A percentile compares a stretch with the other conserved stretches of the same genome.
These are phyloP conservation scores for Hibiscus mutabilis DNA, from an alignment of 345 rosid genomes.

Conservation along the genomic window DNA sequence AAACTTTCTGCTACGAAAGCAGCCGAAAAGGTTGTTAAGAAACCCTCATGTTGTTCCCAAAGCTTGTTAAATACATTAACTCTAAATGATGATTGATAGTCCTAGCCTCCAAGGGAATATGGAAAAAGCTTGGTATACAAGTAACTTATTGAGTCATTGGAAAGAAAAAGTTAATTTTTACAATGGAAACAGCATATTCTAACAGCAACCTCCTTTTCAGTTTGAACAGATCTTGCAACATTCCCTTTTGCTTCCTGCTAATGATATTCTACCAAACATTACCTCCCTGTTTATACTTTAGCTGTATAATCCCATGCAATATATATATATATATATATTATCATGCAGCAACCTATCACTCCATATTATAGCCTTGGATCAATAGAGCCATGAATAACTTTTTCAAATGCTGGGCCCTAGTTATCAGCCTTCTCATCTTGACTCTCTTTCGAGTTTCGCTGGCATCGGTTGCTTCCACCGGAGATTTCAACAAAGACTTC, in stretches of 20 bases:
- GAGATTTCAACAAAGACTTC: constrained; percentile 64
- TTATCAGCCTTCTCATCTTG: constrained; percentile 20
- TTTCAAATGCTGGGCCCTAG: neutral
- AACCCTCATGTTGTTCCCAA: no score
- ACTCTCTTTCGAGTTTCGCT: constrained; percentile 28
- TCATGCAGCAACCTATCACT: constrained; percentile 8
- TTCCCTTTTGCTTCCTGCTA: constrained; percentile 33
- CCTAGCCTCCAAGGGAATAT: no score
- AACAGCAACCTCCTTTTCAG: no score
- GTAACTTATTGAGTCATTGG: no score
- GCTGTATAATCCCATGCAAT: constrained; percentile 23
- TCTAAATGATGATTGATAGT: no score
- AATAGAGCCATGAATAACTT: constrained; percentile 16
- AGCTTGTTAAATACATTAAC: no score
- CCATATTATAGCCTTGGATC: neutral
- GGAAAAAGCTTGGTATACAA: no score
- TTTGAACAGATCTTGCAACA: neutral
- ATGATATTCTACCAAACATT: constrained; percentile 32
- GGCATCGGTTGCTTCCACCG: constrained; percentile 53
- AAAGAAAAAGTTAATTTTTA: no score
- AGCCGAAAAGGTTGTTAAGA: no score
- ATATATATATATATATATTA: neutral
- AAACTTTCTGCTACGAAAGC: no score
- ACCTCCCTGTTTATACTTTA: constrained; percentile 3
- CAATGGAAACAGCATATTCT: no score